Evolutionary conservation across 305 asterid species (phyloP).

Genomic region (Stenogyne calaminthoides): DNA sequence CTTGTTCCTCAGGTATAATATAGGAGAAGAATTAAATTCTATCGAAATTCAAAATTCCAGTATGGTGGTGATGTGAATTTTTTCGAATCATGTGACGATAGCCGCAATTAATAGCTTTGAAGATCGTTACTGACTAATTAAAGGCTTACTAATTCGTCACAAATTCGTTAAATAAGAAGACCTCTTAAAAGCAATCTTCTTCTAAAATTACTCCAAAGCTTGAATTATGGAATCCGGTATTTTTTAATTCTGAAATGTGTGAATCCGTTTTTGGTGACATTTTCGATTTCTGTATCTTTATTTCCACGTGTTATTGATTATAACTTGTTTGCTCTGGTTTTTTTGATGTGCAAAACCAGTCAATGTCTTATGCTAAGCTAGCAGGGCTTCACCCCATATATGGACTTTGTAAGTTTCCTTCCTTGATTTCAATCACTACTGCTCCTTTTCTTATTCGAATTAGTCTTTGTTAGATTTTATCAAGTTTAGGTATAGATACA

Average conservation of each 20-base stretch:
- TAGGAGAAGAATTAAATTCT: background rate
- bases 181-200: background rate
- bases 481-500: background rate
- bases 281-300: background rate
- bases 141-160: background rate
- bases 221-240: background rate
- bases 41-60: background rate
- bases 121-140: background rate
- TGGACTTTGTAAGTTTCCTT: constrained; percentile 90
- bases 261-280: background rate
- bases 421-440: constrained; percentile 3
- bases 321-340: background rate
- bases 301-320: constrained; percentile 10
- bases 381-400: constrained; percentile 97
- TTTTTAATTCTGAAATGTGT: background rate
- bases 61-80: background rate
- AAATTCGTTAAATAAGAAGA: background rate
- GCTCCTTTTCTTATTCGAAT: constrained; percentile 10
- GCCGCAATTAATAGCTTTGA: background rate
- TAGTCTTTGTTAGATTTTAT: background rate
- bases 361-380: constrained; percentile 99
- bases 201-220: background rate
- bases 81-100: background rate
- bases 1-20: constrained; percentile 97
- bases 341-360: constrained; percentile 52